A percentile compares a stretch with the other conserved stretches of the same genome.
These are phyloP conservation scores for Tolypocladium capitatum DNA, from an alignment of 2,329 filamentous ascomycete species.

Conservation along the genomic window DNA sequence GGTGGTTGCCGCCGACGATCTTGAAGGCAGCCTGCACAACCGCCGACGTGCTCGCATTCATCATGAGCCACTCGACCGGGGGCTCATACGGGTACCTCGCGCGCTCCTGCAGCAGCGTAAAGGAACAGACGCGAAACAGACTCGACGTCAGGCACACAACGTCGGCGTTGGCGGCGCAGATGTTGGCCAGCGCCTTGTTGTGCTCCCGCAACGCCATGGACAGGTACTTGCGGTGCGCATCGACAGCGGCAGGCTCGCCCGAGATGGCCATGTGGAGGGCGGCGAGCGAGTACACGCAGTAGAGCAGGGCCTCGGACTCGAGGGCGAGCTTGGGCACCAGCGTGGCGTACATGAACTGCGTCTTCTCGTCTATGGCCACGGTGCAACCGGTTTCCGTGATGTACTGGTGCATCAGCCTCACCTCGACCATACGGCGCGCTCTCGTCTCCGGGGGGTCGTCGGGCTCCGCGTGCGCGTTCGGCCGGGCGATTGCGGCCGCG, in stretches of 20 bases:
- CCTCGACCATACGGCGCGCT: conserved; percentile 7
- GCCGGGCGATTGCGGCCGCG: neutral
- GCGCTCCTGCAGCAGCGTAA: conserved; percentile 7
- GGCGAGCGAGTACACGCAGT: conserved; percentile 7
- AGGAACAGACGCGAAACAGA: conserved; percentile 6
- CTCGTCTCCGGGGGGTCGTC: conserved; percentile 6
- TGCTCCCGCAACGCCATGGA: conserved; percentile 8
- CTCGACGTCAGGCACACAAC: conserved; percentile 6
- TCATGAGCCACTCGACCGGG: conserved; percentile 8
- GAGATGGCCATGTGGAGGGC: conserved; percentile 5
- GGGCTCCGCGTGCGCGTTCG: neutral
- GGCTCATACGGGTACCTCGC: conserved; percentile 5
- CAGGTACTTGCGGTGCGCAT: conserved; percentile 7
- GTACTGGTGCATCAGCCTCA: conserved; percentile 9
- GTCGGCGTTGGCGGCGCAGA: conserved; percentile 4
- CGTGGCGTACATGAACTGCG: conserved; percentile 3
- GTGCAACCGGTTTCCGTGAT: conserved; percentile 5
- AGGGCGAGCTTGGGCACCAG: conserved; percentile 5
- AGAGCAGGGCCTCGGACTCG: conserved; percentile 7
- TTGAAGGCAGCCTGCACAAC: conserved; percentile 3
- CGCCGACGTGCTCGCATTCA: conserved; percentile 6
- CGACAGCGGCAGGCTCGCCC: conserved; percentile 2
- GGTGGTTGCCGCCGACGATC: conserved; percentile 1
- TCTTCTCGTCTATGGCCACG: conserved; percentile 6
- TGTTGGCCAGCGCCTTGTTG: conserved; percentile 3